phyloP scores from a whole-genome alignment of 2,329 filamentous ascomycete genomes.

The Aspergillus sp. region DNA sequence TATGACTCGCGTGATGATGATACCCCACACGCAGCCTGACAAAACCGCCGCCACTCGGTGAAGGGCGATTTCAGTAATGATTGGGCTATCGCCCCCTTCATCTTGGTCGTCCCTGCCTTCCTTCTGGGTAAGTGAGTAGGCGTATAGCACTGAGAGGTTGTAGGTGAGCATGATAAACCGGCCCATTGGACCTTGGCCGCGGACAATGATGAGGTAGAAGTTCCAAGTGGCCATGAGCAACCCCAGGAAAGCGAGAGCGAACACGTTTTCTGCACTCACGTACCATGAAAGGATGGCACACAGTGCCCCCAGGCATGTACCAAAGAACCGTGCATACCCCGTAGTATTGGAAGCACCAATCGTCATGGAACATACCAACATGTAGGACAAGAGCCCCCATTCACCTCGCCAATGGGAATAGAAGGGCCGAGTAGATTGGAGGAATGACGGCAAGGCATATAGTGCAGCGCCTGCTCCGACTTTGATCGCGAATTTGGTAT shows the following conservation, averaged over 20 bases:
- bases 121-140: conserved; percentile 80
- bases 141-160: conserved; percentile 91
- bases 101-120: conserved; percentile 81
- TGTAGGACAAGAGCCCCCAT: conserved; percentile 95
- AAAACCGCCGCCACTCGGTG: conserved; percentile 87
- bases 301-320: conserved; percentile 77
- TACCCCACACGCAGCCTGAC: conserved; percentile 85
- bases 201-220: conserved; percentile 85
- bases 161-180: conserved; percentile 94
- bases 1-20: conserved; percentile 83
- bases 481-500: conserved; percentile 81
- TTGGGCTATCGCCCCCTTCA: conserved; percentile 78
- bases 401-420: conserved; percentile 91
- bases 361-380: conserved; percentile 98
- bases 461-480: conserved; percentile 86
- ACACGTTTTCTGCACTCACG: conserved; percentile 70
- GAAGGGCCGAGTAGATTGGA: conserved; percentile 72
- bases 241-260: conserved; percentile 75
- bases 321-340: conserved; percentile 79
- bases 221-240: conserved; percentile 79
- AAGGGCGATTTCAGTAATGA: conserved; percentile 83
- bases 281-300: conserved; percentile 79
- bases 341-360: conserved; percentile 95
- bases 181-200: conserved; percentile 83
- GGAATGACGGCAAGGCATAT: conserved; percentile 86